A percentile compares a stretch with the other conserved stretches of the same genome.
Conservation (phyloP, 2,329 filamentous ascomycete genomes). For the Pezicula radicicola region DNA sequence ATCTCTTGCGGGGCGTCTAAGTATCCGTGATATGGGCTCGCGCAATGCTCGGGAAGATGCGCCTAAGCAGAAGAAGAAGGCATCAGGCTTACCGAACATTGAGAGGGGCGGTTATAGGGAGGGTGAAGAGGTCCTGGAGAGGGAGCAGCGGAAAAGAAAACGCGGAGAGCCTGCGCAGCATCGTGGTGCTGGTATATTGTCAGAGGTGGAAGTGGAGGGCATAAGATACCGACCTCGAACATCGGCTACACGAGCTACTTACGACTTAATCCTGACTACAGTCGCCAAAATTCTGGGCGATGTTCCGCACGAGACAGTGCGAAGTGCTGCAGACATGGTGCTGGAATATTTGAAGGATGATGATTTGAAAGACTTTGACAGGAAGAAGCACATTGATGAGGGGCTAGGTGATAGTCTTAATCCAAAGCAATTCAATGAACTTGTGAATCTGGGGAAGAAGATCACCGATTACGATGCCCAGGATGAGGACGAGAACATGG, state of each 20-base stretch:
- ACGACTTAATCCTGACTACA: conserved; percentile 89
- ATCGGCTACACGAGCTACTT: conserved; percentile 85
- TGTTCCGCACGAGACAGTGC: conserved; percentile 85
- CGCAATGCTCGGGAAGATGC: conserved; percentile 76
- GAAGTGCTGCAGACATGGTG: conserved; percentile 89
- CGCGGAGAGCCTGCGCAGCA: conserved; percentile 67
- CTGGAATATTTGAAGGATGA: conserved; percentile 94
- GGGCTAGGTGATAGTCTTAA: conserved; percentile 79
- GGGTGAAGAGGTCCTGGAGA: conserved; percentile 77
- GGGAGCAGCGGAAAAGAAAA: conserved; percentile 85
- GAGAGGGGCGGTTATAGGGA: conserved; percentile 75
- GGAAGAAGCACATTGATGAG: conserved; percentile 96
- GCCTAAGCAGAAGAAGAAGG: conserved; percentile 75
- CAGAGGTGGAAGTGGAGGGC: conserved; percentile 86
- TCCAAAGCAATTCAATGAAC: conserved; percentile 92
- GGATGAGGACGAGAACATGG: conserved; percentile 89
- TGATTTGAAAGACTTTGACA: conserved; percentile 93
- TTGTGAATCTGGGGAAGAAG: conserved; percentile 96
- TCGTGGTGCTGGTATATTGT: conserved; percentile 74
- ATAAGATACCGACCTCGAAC: conserved; percentile 90
- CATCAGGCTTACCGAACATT: conserved; percentile 62
- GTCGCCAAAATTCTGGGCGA: conserved; percentile 88
- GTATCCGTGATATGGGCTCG: conserved; percentile 91
- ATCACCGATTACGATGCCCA: conserved; percentile 98
- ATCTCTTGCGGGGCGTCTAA: conserved; percentile 90